Evolutionary conservation across 148 eudicot genomes (phyloP).

Genomic region (Camellia japonica): DNA sequence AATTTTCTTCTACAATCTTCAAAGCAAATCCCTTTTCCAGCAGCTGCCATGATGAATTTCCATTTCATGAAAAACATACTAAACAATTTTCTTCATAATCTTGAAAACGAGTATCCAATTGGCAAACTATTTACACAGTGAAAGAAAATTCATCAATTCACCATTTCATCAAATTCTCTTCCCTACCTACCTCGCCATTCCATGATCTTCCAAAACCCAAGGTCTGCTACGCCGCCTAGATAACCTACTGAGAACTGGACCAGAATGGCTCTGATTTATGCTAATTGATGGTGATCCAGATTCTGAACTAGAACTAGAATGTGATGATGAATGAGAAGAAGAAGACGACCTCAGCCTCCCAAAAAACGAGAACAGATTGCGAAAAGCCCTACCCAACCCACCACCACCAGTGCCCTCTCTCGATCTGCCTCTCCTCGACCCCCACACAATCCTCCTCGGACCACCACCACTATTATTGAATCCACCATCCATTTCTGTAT

Average conservation of each 20-base stretch:
- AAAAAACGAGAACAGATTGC: constrained; percentile 34
- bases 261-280: constrained; percentile 17
- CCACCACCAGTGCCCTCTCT: constrained; percentile 24
- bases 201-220: constrained; percentile 30
- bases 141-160: background rate
- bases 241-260: constrained; percentile 24
- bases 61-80: background rate
- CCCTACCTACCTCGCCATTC: constrained; percentile 24
- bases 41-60: no score
- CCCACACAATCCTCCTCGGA: constrained; percentile 41
- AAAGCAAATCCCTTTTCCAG: no score
- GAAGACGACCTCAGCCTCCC: constrained; percentile 27
- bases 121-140: constrained; percentile 10
- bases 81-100: background rate
- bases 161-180: no score
- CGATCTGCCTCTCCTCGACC: constrained; percentile 30
- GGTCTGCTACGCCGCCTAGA: constrained; percentile 20
- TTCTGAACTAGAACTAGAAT: background rate
- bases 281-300: constrained; percentile 12
- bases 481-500: constrained; percentile 46
- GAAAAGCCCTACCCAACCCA: constrained; percentile 27
- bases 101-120: background rate
- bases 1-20: background rate
- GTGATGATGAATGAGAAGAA: background rate
- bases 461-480: constrained; percentile 27